Evolutionary conservation across 2,329 filamentous ascomycete species (phyloP).

Genomic region (Fusarium mangiferae): DNA sequence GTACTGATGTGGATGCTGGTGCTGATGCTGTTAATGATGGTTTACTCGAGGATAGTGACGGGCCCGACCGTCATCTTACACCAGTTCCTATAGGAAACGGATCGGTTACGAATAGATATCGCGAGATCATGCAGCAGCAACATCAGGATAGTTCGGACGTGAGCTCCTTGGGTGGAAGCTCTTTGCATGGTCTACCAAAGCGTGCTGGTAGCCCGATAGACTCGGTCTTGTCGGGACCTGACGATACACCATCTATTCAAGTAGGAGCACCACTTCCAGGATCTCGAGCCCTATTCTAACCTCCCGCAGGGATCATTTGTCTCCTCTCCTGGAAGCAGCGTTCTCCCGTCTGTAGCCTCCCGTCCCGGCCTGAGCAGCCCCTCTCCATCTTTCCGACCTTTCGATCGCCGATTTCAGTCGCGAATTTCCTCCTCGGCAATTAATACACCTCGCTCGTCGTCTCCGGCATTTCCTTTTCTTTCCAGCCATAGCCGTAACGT

Average conservation of each 20-base stretch:
- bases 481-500: slow-evolving; percentile 82
- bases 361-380: slow-evolving; percentile 74
- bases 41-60: slow-evolving; percentile 26
- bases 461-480: slow-evolving; percentile 81
- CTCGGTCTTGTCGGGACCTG: slow-evolving; percentile 78
- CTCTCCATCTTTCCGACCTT: slow-evolving; percentile 87
- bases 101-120: slow-evolving; percentile 55
- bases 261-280: slow-evolving; percentile 57
- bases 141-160: slow-evolving; percentile 61
- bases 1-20: slow-evolving; percentile 24
- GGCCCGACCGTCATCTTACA: slow-evolving; percentile 28
- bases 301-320: slow-evolving; percentile 65
- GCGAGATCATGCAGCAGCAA: slow-evolving; percentile 56
- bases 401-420: slow-evolving; percentile 94
- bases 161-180: slow-evolving; percentile 60
- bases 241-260: slow-evolving; percentile 86
- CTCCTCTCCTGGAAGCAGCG: slow-evolving; percentile 78
- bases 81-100: slow-evolving; percentile 38
- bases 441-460: slow-evolving; percentile 73
- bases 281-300: slow-evolving; percentile 40
- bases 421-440: slow-evolving; percentile 71
- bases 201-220: slow-evolving; percentile 74
- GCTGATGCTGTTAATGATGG: slow-evolving; percentile 13
- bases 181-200: slow-evolving; percentile 60
- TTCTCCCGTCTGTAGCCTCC: slow-evolving; percentile 75